Conservation (phyloP, 345 rosid species). For the Abelmoschus esculentus region DNA sequence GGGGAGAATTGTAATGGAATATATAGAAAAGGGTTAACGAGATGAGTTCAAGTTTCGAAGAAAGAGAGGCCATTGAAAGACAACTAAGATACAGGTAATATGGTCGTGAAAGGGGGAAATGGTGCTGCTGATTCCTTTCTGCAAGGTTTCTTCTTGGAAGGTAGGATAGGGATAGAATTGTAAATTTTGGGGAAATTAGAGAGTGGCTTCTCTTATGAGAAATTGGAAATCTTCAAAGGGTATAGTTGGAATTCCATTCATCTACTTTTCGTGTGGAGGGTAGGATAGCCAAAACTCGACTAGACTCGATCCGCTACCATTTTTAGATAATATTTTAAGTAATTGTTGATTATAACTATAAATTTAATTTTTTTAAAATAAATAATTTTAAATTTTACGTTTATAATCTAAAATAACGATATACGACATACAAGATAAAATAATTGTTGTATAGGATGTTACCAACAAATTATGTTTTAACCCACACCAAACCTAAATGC, state of each 20-base stretch:
- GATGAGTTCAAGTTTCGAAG: not conserved
- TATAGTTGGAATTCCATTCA: not conserved
- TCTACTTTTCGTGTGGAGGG: not conserved
- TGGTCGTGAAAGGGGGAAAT: not conserved
- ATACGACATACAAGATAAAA: too few relatives aligned
- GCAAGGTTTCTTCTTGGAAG: not conserved
- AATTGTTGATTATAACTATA: too few relatives aligned
- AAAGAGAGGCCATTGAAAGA: conserved; percentile 2
- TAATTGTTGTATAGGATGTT: too few relatives aligned
- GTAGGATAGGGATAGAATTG: not conserved
- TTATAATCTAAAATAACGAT: too few relatives aligned
- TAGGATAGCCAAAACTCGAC: too few relatives aligned
- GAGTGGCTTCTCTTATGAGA: not conserved
- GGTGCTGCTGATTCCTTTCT: not conserved
- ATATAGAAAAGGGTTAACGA: not conserved
- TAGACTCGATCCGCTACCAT: too few relatives aligned
- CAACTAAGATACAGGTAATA: conserved; percentile 9
- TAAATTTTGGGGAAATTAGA: conserved; percentile 1
- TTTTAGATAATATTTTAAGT: too few relatives aligned
- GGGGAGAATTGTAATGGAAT: not conserved
- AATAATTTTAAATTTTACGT: too few relatives aligned
- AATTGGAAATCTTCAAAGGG: not conserved
- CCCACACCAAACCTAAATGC: too few relatives aligned
- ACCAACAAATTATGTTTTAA: too few relatives aligned
- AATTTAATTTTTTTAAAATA: too few relatives aligned